Evolutionary conservation across 78 protist genomes (phyloP).

Genomic region (Neovahlkampfia damariscottae): DNA sequence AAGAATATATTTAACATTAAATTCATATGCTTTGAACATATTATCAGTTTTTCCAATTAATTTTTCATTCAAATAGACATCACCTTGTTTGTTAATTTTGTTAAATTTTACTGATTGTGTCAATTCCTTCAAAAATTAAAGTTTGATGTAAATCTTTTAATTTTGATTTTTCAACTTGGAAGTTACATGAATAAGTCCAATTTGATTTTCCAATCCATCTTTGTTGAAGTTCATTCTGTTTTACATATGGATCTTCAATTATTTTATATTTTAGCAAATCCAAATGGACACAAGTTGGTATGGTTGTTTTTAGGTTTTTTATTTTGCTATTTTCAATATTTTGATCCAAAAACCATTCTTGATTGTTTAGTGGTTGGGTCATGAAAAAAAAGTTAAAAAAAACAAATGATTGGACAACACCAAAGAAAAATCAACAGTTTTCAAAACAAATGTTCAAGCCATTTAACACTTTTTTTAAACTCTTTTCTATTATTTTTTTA

Average conservation of each 20-base stretch:
- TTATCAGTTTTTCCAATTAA: not conserved
- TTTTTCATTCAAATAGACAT: not conserved
- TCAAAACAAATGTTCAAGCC: too few species aligned
- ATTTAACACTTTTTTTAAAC: too few species aligned
- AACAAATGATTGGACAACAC: too few species aligned
- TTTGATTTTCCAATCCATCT: constrained; percentile 6
- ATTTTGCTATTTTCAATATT: too few species aligned
- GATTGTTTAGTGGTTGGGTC: too few species aligned
- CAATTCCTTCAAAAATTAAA: constrained; percentile 9
- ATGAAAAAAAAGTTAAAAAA: too few species aligned
- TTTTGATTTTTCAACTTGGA: too few species aligned
- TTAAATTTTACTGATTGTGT: constrained; percentile 7
- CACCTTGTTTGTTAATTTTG: constrained; percentile 5
- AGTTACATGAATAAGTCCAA: constrained; percentile 16
- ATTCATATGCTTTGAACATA: constrained; percentile 9
- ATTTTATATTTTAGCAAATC: not conserved
- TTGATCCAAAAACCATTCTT: too few species aligned
- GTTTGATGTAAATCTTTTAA: not conserved
- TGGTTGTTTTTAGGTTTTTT: too few species aligned
- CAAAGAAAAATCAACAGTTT: too few species aligned
- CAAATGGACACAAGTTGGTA: too few species aligned
- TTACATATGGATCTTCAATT: constrained; percentile 15
- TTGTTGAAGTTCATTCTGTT: not conserved
- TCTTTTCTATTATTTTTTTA: too few species aligned
- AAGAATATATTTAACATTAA: not conserved